Conservation (phyloP, 768 basidiomycete genomes). For the Psilocybe tampanensis region DNA sequence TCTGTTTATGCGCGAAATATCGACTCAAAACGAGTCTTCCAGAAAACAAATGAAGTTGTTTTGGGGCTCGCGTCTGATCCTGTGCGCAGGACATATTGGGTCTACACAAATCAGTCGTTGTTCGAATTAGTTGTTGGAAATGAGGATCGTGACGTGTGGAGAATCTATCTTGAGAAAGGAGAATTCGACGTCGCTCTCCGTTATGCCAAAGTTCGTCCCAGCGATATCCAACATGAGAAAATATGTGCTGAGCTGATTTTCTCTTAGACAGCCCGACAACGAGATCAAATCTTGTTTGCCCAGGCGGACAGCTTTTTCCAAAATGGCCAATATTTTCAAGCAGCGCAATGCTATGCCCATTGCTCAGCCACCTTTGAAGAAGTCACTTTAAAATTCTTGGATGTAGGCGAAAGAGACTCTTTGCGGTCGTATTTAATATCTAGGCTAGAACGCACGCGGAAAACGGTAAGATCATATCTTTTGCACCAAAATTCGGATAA, state of each 20-base stretch:
- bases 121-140: conserved; percentile 86
- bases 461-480: conserved; percentile 55
- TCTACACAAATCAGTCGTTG: conserved; percentile 85
- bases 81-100: conserved; percentile 90
- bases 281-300: conserved; percentile 79
- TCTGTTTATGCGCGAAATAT: background rate
- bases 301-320: conserved; percentile 84
- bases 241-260: background rate
- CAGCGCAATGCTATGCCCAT: conserved; percentile 91
- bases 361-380: conserved; percentile 90
- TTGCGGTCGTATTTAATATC: conserved; percentile 89
- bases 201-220: conserved; percentile 71
- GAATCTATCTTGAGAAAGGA: conserved; percentile 78
- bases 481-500: background rate
- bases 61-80: conserved; percentile 82
- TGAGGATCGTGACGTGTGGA: conserved; percentile 96
- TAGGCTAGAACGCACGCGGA: conserved; percentile 81
- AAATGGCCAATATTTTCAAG: conserved; percentile 82
- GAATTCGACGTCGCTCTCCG: conserved; percentile 78
- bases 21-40: background rate
- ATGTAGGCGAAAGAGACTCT: conserved; percentile 88
- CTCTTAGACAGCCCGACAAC: conserved; percentile 78
- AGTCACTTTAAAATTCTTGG: conserved; percentile 87
- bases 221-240: background rate
- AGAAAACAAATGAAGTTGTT: conserved; percentile 79